Base-by-base conservation (phyloP, 164 flowering plant species). In the Aristolochia californica region DNA sequence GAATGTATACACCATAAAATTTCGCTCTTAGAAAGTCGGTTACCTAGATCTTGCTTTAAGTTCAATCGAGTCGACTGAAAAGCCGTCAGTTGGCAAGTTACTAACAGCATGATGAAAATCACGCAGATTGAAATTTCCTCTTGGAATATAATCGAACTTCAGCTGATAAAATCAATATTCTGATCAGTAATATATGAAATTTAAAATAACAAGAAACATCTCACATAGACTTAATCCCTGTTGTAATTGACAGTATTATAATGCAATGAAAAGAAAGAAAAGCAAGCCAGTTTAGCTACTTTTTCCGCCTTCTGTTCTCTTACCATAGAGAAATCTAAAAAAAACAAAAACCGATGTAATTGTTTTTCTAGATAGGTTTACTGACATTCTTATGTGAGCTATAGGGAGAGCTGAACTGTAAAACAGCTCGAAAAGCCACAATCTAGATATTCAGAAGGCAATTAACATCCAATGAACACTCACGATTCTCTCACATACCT, bases 31-130 rank as follows among this genome's bases (percentile, higher is more conserved):
- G 48, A 60, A 12, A 44, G 5, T 11, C 48, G 55, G 34, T 54
- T 51, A 82, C 82, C 75, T 50, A 51, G 27, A 53, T 61, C 66
- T 56, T 56, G 45, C 56, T 43, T 62, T 72, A 38, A 75, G 53
- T 34, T 64, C 70, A 34, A 60, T 50, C 34, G 68, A 17, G 53
- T 68, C 70, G 52, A 84, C 84, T 5, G 58, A 64, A 65, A 79
- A 87, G 34, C 72, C 75, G 72, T 91, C 84, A 18, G 62, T 43
- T 22, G 96, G 91, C 64, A 91, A 60, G 67, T 63, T 79, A 60
- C 71, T 79, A 65, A 91, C 85, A 17, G 94, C 91, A 48, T 75
- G 84, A 62, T 91, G 98, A 65, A 91, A 84, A 64, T 83, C 96
- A 4, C 88, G 88, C 4, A 91, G 72, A 60, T 53, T 77, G 71